Base-by-base conservation (phyloP, 106 monocot species). In the Vanilla planifolia region DNA sequence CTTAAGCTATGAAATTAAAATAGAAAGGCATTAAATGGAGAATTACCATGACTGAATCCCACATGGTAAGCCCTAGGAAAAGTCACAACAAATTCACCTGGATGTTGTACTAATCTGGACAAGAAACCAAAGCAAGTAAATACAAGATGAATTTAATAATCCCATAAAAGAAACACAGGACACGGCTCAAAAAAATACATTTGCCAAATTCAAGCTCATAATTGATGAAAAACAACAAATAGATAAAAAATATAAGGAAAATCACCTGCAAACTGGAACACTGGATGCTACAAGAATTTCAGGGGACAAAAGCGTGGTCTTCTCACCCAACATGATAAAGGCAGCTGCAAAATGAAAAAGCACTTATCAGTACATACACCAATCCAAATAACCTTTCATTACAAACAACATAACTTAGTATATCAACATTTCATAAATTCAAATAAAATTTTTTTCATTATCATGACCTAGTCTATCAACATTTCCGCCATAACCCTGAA, bases 71-170 rank as follows among this genome's bases (percentile, higher is more conserved):
- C 92, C 65, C 82, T 88, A 33, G 98, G 98, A 83, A 99, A 99
- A n/a, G 98, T 99, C 72, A 99, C 98, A 51, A 99, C 98, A 71
- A 99, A 99, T 53, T 99, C 98, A 42, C 98, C 98, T 22, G 98
- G 92, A 74, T 88, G 66, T 64, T 99, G 98, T 8, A 99, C 98
- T 64, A 99, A 77, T 73, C 98, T 99, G 81, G 64, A 79, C 19
- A 51, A 69, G 5, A 71, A 50, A 70, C 10, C 35, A 50, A 0
- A 74, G 5, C 19, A 33, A 68, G 5, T 53, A 21, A 55, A 15
- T 57, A 35, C 4, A 62, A 2, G 19, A 10, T 60, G 26, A 1
- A 40, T 24, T 24, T n/a, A 3, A 51, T 62, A 30, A 25, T 25
- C 30, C 19, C 3, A 41, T 48, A 51, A 43, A 27, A 24, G 26